These are phyloP conservation scores for Colletotrichum orbiculare DNA, from an alignment of 2,329 filamentous ascomycete species.

Conservation along the genomic window DNA sequence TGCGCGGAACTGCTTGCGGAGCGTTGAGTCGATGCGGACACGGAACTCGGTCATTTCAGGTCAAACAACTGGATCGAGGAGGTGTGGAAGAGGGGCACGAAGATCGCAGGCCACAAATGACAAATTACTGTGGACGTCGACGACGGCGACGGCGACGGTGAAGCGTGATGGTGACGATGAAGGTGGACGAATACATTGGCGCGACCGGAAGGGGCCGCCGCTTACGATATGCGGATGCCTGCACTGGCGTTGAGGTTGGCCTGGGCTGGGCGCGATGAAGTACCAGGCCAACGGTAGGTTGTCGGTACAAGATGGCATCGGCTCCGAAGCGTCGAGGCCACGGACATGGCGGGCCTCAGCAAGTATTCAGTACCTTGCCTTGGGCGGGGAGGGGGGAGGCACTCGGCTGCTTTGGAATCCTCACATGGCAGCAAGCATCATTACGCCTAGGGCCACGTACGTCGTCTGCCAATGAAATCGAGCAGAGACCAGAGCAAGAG, in stretches of 20 bases:
- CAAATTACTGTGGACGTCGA: conserved; percentile 7
- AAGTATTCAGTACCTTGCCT: no score
- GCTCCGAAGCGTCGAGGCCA: background rate
- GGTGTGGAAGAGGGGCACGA: no score
- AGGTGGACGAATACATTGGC: conserved; percentile 8
- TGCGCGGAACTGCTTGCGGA: no score
- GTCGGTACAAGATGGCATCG: conserved; percentile 1
- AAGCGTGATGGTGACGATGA: conserved; percentile 12
- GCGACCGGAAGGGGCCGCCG: conserved; percentile 25
- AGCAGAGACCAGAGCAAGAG: background rate
- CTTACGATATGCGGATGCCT: no score
- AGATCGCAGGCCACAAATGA: background rate
- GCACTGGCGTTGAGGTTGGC: no score
- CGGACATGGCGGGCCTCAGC: background rate
- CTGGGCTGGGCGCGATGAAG: no score
- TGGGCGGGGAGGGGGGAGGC: no score
- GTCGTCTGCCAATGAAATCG: no score
- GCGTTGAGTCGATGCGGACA: background rate
- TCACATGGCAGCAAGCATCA: no score
- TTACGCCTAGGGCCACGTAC: no score
- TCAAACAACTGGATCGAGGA: background rate
- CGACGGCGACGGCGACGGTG: conserved; percentile 19
- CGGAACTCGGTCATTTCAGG: conserved; percentile 11
- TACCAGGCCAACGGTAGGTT: no score
- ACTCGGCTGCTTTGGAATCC: no score